Evolutionary conservation across 345 rosid species (phyloP), one percentile per base, ranked within the genome.

Genomic region (Aquilaria sinensis): DNA sequence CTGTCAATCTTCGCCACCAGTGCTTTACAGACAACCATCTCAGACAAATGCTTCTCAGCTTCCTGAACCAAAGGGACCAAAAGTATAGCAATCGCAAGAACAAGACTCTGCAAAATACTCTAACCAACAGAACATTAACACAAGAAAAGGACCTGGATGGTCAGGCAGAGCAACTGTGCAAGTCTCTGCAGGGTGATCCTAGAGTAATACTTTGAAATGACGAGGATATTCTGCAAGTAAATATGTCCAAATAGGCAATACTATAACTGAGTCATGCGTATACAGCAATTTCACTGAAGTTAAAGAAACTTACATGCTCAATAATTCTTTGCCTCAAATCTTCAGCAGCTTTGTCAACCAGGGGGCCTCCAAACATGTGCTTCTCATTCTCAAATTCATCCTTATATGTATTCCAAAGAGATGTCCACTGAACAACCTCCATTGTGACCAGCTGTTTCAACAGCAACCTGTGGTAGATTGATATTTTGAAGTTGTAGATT

Each of bases 351-450:
- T 89, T 95, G 56, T 85, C 90, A 62, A 80, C 92, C 81, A 95
- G 80, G 46, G 96, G 77, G 54, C 97, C 92, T 67, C 99, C 97
- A 60, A 85, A 81, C 85, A 85, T 72, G 82, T 79, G 69, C 78
- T 79, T 84, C 75, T 91, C 99, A 61, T 77, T 78, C 62, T 89
- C 96, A 73, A 95, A 95, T 70, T 95, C 99, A 61, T 80, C 90
- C 70, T 84, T 75, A 74, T 82, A 91, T 31, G 77, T 66, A 80
- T 74, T 82, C 99, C 97, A 95, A 58, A 95, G 93, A 58, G 93
- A 74, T 53, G 96, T 95, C 99, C 99, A 91, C 56, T 81, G 96
- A 67, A 95, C 81, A 68, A 95, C 97, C 83, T 95, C 99, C 97
- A 91, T 87, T 45, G 97, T 91, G 60, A 95, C 96, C 73, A 95